Base-by-base conservation (phyloP, 2,329 filamentous ascomycete genomes). In the Teratosphaeria gauchensis region DNA sequence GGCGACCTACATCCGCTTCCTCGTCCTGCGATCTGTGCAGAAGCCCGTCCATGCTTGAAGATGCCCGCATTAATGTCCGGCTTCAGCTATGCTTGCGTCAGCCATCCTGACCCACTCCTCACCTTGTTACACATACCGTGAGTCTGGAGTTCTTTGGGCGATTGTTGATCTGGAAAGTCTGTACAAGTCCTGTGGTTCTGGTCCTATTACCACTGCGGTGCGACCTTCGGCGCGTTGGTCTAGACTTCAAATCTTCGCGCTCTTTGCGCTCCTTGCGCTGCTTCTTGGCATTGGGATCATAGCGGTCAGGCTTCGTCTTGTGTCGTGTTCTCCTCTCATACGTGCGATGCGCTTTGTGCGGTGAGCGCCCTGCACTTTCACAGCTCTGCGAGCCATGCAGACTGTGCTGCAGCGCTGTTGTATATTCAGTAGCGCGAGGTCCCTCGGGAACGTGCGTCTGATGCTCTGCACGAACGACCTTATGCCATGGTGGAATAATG, bases 41-140 rank as follows among this genome's bases (percentile, higher is more conserved):
- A 80, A 51, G 75, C 74, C 57, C 71, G 75, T 19, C 78, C 78
- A 67, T 77, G 78, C 60, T 72, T 77, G 69, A 80, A 80, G 12
- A 81, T 66, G 1, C 78, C 78, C 53, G 74, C 63, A 56, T 70
- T 72, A 51, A 67, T 69, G 55, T 68, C 68, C 28, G 75, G 74
- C 65, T 74, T 76, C 59, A 80, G 69, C 78, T 80, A 61, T 24
- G 35, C 14, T 53, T 56, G 60, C 57, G 56, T 59, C 51, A 60
- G 58, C 55, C 11, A 58, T 42, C 32, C 16, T 9, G 14, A 33
- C 28, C n/a, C 24, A 12, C 16, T 53, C 52, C 52, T 19, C 8
- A 21, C 52, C 12, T 31, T 14, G 52, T 53, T 31, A 53, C 52
- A 53, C 52, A 1, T 31, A 80, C 78, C 42, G 78, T 81, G 62